Conservation (phyloP, 2,329 filamentous ascomycete genomes). For the Trichoderma asperellum region DNA sequence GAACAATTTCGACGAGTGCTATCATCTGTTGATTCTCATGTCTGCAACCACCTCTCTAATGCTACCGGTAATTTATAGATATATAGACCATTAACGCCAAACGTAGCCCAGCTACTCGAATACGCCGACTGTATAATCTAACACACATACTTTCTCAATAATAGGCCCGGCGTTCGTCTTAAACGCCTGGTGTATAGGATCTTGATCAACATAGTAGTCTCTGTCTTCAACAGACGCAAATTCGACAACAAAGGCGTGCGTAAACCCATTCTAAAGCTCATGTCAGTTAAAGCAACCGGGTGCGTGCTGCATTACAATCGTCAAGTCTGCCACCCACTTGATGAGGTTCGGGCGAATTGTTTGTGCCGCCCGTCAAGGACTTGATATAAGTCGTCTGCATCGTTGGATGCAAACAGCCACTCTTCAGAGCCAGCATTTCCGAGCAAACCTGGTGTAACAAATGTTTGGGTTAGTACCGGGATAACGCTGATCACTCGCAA, state of each 20-base stretch:
- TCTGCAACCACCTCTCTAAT: background rate
- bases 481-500: background rate
- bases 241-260: conserved; percentile 12
- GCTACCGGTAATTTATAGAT: background rate
- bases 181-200: conserved; percentile 12
- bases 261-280: conserved; percentile 1
- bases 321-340: background rate
- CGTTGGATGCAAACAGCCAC: conserved; percentile 64
- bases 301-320: background rate
- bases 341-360: conserved; percentile 61
- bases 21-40: background rate
- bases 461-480: background rate
- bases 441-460: conserved; percentile 37
- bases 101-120: background rate
- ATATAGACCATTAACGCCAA: background rate
- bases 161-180: background rate
- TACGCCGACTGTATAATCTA: background rate
- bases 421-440: conserved; percentile 53
- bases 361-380: conserved; percentile 59
- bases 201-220: conserved; percentile 9
- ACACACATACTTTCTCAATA: background rate
- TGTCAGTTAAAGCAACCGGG: background rate
- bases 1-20: background rate
- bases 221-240: conserved; percentile 11
- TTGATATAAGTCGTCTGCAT: conserved; percentile 64